Base-by-base conservation (phyloP, 1,139 yeast genomes). In the Blastobotrys apis region DNA sequence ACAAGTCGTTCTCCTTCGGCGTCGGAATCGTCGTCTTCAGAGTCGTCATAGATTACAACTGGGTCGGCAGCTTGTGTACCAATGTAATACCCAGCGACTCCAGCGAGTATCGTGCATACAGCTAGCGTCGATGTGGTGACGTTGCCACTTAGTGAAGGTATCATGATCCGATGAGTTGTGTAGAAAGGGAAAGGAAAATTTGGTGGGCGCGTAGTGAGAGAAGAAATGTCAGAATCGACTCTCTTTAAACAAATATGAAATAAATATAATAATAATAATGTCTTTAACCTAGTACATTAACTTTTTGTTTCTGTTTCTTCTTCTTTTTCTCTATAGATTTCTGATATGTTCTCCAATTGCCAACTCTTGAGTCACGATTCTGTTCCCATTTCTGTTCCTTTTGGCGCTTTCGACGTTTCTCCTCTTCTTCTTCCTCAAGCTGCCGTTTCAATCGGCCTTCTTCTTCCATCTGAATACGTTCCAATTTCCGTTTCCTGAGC, bases 311-410 rank as follows among this genome's bases (percentile, higher is more conserved):
- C 47, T 59, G 62, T 48, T 61, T 63, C 48, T 60, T 63, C 55
- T 67, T 66, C 59, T 67, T 68, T 60, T 70, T 71, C 48, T 69
- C 73, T 19, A 68, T 65, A 49, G 71, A 71, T 29, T 68, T 62
- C 12, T 68, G 63, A 57, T 75, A 82, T 6, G 62, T 64, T 43
- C 87, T 65, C 90, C 90, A 82, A 55, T 69, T 77, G 17, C 66
- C 65, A 6, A 82, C 86, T 36, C 90, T 63, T 2, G 63, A 62
- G 43, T 80, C 87, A 43, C 87, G 52, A 15, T 72, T 72, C 44
- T 75, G 77, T 55, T 81, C 88, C 90, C 90, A 82, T 26, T 69
- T 68, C 45, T 70, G 62, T 36, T 75, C 76, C 49, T 68, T 52
- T 47, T 72, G 67, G 40, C 65, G 63, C 49, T 71, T 68, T 33